Evolutionary conservation across 2,329 filamentous ascomycete genomes (phyloP), one percentile per base, ranked within the genome.

Genomic region (Epicoccum sorghinum): DNA sequence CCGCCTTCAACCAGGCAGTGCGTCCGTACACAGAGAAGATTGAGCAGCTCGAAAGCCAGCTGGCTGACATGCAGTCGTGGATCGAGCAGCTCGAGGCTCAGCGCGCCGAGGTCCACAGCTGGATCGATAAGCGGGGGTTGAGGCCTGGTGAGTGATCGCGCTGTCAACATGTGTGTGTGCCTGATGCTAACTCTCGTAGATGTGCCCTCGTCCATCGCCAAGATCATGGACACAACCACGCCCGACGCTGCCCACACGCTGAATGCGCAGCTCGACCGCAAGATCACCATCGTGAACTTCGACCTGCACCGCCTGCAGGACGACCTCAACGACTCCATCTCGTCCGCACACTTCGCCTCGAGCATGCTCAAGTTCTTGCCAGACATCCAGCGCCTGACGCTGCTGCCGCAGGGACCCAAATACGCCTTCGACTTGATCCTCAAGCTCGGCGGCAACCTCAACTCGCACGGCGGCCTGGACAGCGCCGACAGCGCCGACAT

Each of bases 281-380:
- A 83, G 63, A 83, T 83, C 72, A 83, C 80, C 33, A 82, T 83
- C 50, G 80, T 83, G 50, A 83, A 83, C 73, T 82, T 82, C 66
- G 80, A 83, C 65, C 79, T 83, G 3, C 80, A 83, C 73, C 79
- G 80, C 46, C 75, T 83, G 41, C 80, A 83, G 67, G 80, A 83
- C 68, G 80, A 82, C 61, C 76, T 83, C 60, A 82, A 82, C 70
- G 79, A 82, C 65, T 79, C 78, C 47, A 80, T 83, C 46, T 80
- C 79, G 18, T 78, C 78, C 4, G 75, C 80, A 4, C 80, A 81
- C 60, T 83, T 83, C 68, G 78, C 78, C 47, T 78, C 78, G 12
- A 80, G 80, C 62, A 82, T 83, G 79, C 74, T 81, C 57, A 82
- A 82, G 60, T 82, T 83, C 73, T 74, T 83, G 30, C 80, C 80